Conservation (phyloP, 2,329 filamentous ascomycete genomes). For the Lasiodiplodia gonubiensis region DNA sequence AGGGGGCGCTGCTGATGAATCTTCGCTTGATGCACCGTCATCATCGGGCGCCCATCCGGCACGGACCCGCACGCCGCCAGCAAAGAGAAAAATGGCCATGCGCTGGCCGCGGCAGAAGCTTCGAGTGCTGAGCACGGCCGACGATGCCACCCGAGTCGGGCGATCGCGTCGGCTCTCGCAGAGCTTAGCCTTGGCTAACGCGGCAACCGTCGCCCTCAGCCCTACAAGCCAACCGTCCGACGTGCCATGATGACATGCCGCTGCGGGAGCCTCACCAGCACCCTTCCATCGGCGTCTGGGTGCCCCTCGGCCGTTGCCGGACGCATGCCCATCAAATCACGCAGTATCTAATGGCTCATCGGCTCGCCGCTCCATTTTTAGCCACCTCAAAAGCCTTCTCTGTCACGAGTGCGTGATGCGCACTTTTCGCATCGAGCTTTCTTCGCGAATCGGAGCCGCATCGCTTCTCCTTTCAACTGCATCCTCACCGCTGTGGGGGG, state of each 20-base stretch:
- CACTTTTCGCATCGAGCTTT: conserved; percentile 13
- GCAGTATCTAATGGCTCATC: conserved; percentile 20
- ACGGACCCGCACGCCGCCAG: neutral
- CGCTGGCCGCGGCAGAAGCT: conserved; percentile 18
- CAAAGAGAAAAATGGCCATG: neutral
- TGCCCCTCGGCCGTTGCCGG: conserved; percentile 10
- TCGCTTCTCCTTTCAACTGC: conserved; percentile 1
- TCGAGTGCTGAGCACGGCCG: conserved; percentile 2
- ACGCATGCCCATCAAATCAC: conserved; percentile 13
- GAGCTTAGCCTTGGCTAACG: conserved; percentile 2
- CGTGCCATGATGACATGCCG: neutral
- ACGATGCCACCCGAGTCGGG: neutral
- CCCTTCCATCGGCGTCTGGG: neutral
- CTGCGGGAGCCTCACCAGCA: neutral
- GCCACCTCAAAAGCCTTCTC: conserved; percentile 2
- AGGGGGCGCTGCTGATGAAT: conserved; percentile 25
- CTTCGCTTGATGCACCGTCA: conserved; percentile 19
- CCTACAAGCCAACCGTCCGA: neutral
- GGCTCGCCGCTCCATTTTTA: conserved; percentile 15
- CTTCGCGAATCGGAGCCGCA: conserved; percentile 14
- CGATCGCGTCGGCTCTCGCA: neutral
- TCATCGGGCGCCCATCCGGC: conserved; percentile 7
- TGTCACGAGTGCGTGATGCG: conserved; percentile 20
- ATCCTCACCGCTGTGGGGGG: conserved; percentile 23
- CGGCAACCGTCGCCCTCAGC: conserved; percentile 5